Conservation (phyloP, 495 filamentous ascomycete genomes). For the Antarctomyces pellizariae region DNA sequence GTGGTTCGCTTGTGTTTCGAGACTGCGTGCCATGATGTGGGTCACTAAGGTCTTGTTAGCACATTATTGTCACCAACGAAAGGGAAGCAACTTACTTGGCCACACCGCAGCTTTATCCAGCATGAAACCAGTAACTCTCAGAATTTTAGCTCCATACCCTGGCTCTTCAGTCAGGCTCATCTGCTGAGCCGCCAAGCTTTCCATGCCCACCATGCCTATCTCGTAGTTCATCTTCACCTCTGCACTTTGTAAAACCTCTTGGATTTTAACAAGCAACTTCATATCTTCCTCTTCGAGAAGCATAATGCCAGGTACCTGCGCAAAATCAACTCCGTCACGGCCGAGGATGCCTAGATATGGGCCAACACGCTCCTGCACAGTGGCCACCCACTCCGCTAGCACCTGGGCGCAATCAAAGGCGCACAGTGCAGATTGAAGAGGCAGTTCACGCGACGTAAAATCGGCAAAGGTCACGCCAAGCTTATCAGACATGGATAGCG, state of each 20-base stretch:
- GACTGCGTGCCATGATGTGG: slow-evolving; percentile 64
- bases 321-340: slow-evolving; percentile 52
- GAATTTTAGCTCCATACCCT: slow-evolving; percentile 68
- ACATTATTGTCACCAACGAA: slow-evolving; percentile 2
- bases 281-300: slow-evolving; percentile 81
- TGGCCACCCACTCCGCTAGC: slow-evolving; percentile 86
- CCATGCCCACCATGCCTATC: slow-evolving; percentile 23
- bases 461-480: slow-evolving; percentile 73
- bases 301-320: slow-evolving; percentile 62
- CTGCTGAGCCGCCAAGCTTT: slow-evolving; percentile 23
- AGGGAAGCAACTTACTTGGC: slow-evolving; percentile 41
- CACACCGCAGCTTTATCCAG: slow-evolving; percentile 77
- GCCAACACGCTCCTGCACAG: slow-evolving; percentile 84
- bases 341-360: slow-evolving; percentile 72
- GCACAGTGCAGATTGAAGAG: slow-evolving; percentile 80
- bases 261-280: slow-evolving; percentile 67
- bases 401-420: slow-evolving; percentile 93
- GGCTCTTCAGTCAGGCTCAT: slow-evolving; percentile 35
- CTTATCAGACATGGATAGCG: slow-evolving; percentile 72
- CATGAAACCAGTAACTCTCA: slow-evolving; percentile 71
- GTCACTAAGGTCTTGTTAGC: slow-evolving; percentile 36
- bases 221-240: slow-evolving; percentile 57
- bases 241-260: slow-evolving; percentile 53
- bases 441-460: slow-evolving; percentile 70
- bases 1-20: slow-evolving; percentile 66